Evolutionary conservation across 306 rosid genomes (phyloP), one percentile per base, ranked within the genome.

Genomic region (Dalbergia oliveri): DNA sequence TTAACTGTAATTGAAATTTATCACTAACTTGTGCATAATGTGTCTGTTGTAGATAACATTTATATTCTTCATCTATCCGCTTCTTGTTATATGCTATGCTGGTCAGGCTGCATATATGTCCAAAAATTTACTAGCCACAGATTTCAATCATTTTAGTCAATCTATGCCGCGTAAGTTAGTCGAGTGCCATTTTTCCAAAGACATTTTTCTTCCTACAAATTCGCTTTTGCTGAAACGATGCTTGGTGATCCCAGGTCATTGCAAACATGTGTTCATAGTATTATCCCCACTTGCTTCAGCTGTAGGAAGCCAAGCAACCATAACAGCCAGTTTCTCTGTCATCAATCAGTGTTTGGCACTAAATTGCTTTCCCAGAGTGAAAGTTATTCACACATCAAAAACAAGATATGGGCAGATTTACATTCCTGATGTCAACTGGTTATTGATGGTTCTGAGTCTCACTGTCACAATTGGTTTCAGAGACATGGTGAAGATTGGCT

Each of bases 221-320:
- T 50, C 34, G 11, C 64, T 50, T 26, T 53, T 16, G 16, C 68
- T 86, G 45, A 90, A 72, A 58, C 70, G 45, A 61, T 34, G 54
- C 60, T 58, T 65, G 80, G 64, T 66, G 81, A 72, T 60, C 80
- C 23, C 96, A 89, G 97, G 65, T 31, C 84, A 45, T 34, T 61
- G 64, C 76, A 86, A 79, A 50, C 89, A 91, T 62, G 4, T 82
- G 43, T 93, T 84, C 87, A 69, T 78, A 78, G 75, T 76, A 49
- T 35, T 91, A 5, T 88, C 97, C 67, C 87, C 88, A 54, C 81
- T 93, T 68, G 85, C 97, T 81, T 88, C 97, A 26, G 92, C 88
- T 44, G 93, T 94, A 59, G 98, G 97, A 85, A 92, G 97, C 89
- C 98, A 94, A 77, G 97, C 98, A 75, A 85, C 97, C 59, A 92